Percentiles rank a stretch among this genome's conserved stretches.
These are phyloP conservation scores for Dissophora globulifera DNA, from an alignment of 192 early-diverging fungal species.

Conservation along the genomic window DNA sequence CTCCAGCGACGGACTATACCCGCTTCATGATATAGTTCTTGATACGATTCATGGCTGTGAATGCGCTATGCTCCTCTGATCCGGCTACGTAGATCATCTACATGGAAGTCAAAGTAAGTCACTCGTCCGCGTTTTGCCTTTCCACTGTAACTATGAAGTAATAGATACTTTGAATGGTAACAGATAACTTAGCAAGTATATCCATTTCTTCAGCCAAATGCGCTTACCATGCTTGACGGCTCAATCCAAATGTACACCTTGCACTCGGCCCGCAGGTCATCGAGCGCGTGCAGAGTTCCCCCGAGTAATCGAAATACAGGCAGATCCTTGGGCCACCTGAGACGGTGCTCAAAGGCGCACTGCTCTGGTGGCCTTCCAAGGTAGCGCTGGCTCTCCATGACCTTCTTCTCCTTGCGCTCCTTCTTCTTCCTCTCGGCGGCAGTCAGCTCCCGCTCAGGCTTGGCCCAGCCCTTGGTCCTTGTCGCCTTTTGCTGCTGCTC, in stretches of 20 bases:
- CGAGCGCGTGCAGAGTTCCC: conserved; percentile 12
- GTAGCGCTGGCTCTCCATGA: conserved; percentile 15
- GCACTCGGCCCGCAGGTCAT: conserved; percentile 22
- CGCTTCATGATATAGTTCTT: conserved; percentile 30
- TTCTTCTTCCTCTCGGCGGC: conserved; percentile 26
- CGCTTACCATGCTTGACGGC: conserved; percentile 8
- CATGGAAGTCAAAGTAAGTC: neutral
- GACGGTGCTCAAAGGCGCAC: conserved; percentile 10
- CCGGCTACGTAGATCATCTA: conserved; percentile 28
- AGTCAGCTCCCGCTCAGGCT: conserved; percentile 36
- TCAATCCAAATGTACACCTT: conserved; percentile 44
- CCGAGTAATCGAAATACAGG: conserved; percentile 17
- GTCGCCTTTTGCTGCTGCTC: conserved; percentile 16
- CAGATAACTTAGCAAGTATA: no score
- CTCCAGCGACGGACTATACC: conserved; percentile 6
- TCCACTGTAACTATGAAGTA: no score
- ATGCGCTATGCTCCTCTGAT: neutral
- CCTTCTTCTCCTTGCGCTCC: conserved; percentile 5
- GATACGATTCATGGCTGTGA: conserved; percentile 24
- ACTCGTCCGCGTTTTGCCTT: no score
- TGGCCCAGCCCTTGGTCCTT: conserved; percentile 33
- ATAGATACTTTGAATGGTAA: no score
- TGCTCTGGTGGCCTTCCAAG: conserved; percentile 5
- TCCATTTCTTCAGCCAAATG: no score
- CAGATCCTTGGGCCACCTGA: conserved; percentile 25